Conservation (phyloP, 306 rosid species). For the Fragaria ananassa region DNA sequence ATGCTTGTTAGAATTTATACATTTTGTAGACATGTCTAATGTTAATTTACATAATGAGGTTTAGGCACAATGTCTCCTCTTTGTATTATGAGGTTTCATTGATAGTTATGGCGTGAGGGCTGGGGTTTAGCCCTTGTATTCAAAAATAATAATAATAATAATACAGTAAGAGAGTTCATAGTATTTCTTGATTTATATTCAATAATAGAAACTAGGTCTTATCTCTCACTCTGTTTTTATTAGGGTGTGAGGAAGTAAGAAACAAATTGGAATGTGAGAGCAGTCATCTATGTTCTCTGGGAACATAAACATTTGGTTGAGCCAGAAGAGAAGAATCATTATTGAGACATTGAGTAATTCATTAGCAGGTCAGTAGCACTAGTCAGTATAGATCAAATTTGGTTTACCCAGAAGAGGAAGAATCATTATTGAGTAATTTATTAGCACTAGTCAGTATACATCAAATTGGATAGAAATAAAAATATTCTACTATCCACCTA, state of each 20-base stretch:
- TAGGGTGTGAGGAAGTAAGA: not conserved
- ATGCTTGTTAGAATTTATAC: no score
- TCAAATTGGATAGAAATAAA: not conserved
- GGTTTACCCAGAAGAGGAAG: no score
- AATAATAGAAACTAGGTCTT: not conserved
- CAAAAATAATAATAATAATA: no score
- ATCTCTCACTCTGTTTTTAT: not conserved
- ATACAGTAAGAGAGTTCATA: constrained; percentile 12
- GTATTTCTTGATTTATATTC: not conserved
- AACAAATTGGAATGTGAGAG: not conserved
- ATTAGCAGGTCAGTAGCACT: not conserved
- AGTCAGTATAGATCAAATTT: not conserved
- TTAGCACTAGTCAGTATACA: not conserved
- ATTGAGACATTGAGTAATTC: not conserved
- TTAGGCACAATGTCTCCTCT: no score
- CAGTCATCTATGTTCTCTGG: not conserved
- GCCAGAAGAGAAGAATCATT: not conserved
- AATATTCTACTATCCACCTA: not conserved
- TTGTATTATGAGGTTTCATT: no score
- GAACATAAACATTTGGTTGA: not conserved
- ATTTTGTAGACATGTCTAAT: no score
- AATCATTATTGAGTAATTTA: not conserved
- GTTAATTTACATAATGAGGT: no score
- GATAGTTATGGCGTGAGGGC: no score
- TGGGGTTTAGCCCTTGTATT: no score